Evolutionary conservation across 129 eudicot genomes (phyloP), one percentile per base, ranked within the genome.

Genomic region (Arctium lappa): DNA sequence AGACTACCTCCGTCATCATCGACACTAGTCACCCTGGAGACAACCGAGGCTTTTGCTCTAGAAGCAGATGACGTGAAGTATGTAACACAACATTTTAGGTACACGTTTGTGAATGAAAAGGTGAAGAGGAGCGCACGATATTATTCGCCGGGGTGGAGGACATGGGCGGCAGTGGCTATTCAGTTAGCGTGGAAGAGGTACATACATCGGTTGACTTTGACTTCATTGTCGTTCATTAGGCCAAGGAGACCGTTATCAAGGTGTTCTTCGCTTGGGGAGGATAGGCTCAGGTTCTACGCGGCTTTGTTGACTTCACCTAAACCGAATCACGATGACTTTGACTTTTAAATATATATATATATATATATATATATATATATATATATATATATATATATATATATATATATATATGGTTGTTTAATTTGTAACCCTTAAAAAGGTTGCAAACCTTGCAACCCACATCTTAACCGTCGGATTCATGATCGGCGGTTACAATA

Each of bases 121-220:
- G 98, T 96, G 76, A 91, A 88, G 88, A 89, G 99, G 77, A 96
- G 99, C 30, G 99, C 98, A 1, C 89, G 98, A 12, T 96, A 96
- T 70, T 96, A 96, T 81, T 96, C 99, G 12, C 99, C 99, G 0
- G 99, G 99, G 12, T 96, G 99, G 99, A 85, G 99, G 68, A 96
- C 99, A 5, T 96, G 99, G 99, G 99, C 95, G 0, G 97, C 99
- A 0, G 99, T 96, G 2, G 98, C 99, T 0, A 93, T 96, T 76
- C 99, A 96, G 46, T 68, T 96, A 83, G 99, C 99, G 1, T 96
- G 99, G 99, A 83, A 96, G 79, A 85, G 99, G 87, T 96, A 96
- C 31, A 91, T 82, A 81, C 98, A 91, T 81, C 86, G 98, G 15
- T 75, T 96, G 74, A 93, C 98, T 1, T 89, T 96, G 48, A 90